Conservation (phyloP, 169 alveolate species). For the Plasmodium sp. region DNA sequence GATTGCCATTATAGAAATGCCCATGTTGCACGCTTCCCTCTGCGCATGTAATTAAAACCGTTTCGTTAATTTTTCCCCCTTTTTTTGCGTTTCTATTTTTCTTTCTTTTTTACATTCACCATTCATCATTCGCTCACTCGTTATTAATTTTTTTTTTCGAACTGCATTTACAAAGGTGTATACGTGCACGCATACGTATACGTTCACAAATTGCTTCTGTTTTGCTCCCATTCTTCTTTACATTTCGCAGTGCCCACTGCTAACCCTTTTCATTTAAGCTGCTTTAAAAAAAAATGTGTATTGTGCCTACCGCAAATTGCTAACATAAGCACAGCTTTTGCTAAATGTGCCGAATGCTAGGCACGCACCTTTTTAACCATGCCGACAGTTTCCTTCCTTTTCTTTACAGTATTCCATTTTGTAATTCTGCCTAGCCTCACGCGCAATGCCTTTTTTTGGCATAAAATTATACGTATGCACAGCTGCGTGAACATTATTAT, state of each 20-base stretch:
- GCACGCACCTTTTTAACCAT: not conserved
- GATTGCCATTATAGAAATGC: not conserved
- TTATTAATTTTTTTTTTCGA: not conserved
- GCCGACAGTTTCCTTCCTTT: not conserved
- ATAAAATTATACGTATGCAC: not conserved
- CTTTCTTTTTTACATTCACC: not conserved
- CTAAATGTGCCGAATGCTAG: not conserved
- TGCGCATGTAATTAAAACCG: not conserved
- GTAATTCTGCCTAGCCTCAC: not conserved
- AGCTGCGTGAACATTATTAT: not conserved
- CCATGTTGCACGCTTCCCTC: not conserved
- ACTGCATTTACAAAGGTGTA: not conserved
- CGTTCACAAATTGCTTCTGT: not conserved
- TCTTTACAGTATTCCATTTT: not conserved
- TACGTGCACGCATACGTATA: not conserved
- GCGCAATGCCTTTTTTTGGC: not conserved
- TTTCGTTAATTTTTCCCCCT: not conserved
- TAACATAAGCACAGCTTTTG: not conserved
- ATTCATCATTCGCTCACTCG: not conserved
- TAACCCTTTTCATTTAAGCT: not conserved
- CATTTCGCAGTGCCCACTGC: not conserved
- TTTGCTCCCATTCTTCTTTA: not conserved
- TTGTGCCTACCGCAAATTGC: not conserved
- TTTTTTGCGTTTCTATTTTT: not conserved
- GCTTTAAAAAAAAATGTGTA: not conserved